phyloP scores from a whole-genome alignment of 495 filamentous ascomycete species.

The Lichenothelia convexa region DNA sequence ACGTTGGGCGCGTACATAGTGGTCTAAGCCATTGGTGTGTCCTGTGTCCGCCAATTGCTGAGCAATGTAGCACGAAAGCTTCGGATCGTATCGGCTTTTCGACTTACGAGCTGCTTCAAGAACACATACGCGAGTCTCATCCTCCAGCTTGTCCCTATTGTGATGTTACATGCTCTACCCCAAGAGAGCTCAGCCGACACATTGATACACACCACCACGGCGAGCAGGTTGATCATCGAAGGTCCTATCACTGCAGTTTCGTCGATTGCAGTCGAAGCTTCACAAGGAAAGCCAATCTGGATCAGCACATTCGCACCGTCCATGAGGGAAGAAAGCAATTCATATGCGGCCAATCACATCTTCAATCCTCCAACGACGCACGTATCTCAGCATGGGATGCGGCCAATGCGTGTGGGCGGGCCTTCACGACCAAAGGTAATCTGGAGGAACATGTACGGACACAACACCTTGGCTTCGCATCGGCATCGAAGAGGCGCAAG shows the following conservation, averaged over 20 bases:
- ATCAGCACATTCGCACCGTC: slow-evolving; percentile 53
- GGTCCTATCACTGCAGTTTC: slow-evolving; percentile 38
- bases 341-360: slow-evolving; percentile 51
- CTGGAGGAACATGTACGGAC: slow-evolving; percentile 69
- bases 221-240: slow-evolving; percentile 27
- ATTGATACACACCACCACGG: slow-evolving; percentile 16
- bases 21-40: slow-evolving; percentile 52
- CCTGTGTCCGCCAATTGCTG: slow-evolving; percentile 33
- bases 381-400: slow-evolving; percentile 38
- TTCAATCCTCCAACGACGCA: slow-evolving; percentile 32
- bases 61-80: slow-evolving; percentile 5
- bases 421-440: slow-evolving; percentile 49
- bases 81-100: slow-evolving; percentile 32
- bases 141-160: slow-evolving; percentile 61
- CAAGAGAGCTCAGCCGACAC: slow-evolving; percentile 39
- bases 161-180: slow-evolving; percentile 37
- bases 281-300: slow-evolving; percentile 61
- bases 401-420: slow-evolving; percentile 48
- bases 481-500: slow-evolving; percentile 21
- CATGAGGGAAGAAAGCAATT: slow-evolving; percentile 52
- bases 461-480: slow-evolving; percentile 44
- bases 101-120: slow-evolving; percentile 48
- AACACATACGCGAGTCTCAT: slow-evolving; percentile 52
- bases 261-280: slow-evolving; percentile 52
- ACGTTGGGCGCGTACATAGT: slow-evolving; percentile 51